Evolutionary conservation across 768 basidiomycete genomes (phyloP), one percentile per base, ranked within the genome.

Genomic region (Suillus ampliporus): DNA sequence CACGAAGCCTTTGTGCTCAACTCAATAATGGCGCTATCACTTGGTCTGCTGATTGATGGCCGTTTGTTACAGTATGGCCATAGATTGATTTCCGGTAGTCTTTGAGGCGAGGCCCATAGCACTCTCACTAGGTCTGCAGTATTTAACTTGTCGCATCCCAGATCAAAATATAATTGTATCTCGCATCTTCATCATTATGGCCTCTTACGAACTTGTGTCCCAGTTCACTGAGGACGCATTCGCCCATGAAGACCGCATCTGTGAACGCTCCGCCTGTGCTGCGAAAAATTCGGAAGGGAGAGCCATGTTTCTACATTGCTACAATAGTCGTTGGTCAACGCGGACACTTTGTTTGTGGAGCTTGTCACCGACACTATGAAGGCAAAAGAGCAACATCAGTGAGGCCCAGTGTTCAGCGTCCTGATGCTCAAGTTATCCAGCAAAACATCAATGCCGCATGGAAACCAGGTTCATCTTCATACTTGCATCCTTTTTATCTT

Each of bases 211-310:
- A 47, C 35, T 61, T 48, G 41, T 34, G 1, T 51, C 61, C 7
- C 64, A 65, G 56, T 65, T 58, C 57, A 61, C 53, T 19, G 61
- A 65, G 38, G 64, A 65, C 34, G 50, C 4, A 3, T 46, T 23
- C 17, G 48, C 64, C 34, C 26, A 50, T 28, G 50, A 61, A 50
- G 64, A 58, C 23, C 31, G 13, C 31, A 11, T 43, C 4, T 65
- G 64, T 44, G 37, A 61, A 38, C n/a, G 21, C 6, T 23, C 38
- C 4, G 28, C 13, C 10, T 65, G 56, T 37, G 41, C 41, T 23
- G 43, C 23, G n/a, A n/a, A 26, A 28, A 7, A 65, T 65, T 34
- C 6, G 14, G 23, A 58, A 57, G 34, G 64, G 63, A n/a, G 34
- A 60, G 14, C 58, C 60, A 7, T 59, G 54, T 38, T 37, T 43